A percentile compares a stretch with the other conserved stretches of the same genome.
These are phyloP conservation scores for Monosporascus sp. DNA, from an alignment of 2,329 filamentous ascomycete genomes.

Conservation along the genomic window DNA sequence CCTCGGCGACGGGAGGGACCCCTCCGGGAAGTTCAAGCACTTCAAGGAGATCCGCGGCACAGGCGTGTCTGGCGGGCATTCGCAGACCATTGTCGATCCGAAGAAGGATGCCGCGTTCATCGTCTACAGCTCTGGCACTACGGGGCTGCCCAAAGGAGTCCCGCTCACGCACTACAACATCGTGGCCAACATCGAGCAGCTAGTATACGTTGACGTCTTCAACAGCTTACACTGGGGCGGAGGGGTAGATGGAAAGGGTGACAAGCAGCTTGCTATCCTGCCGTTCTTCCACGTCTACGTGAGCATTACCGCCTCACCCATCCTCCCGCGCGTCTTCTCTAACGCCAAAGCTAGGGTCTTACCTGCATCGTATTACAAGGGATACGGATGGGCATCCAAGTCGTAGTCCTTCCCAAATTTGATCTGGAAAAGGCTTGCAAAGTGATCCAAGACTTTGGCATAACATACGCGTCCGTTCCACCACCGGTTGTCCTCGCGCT, in stretches of 20 bases:
- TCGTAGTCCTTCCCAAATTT: conserved; percentile 73
- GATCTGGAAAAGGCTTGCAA: conserved; percentile 74
- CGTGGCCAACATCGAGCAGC: conserved; percentile 64
- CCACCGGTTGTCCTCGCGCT: conserved; percentile 79
- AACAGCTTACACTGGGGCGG: conserved; percentile 51
- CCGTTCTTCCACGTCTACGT: conserved; percentile 93
- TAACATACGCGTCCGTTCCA: conserved; percentile 78
- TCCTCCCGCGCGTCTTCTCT: not conserved
- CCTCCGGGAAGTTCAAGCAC: conserved; percentile 57
- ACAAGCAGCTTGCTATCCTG: conserved; percentile 71
- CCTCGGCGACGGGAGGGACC: conserved; percentile 64
- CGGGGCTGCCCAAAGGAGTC: conserved; percentile 86
- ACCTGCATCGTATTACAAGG: conserved; percentile 67
- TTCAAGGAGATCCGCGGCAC: conserved; percentile 66
- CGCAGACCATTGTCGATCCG: conserved; percentile 57
- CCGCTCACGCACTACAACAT: conserved; percentile 81
- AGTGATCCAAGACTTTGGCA: conserved; percentile 66
- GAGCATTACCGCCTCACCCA: conserved; percentile 21
- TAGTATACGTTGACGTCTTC: conserved; percentile 45
- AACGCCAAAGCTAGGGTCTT: conserved; percentile 43
- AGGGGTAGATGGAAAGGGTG: conserved; percentile 55
- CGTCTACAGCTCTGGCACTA: conserved; percentile 87
- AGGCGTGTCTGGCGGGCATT: conserved; percentile 43
- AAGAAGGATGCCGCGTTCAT: conserved; percentile 74
- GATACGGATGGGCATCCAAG: conserved; percentile 59